A percentile compares a stretch with the other conserved stretches of the same genome.
These are phyloP conservation scores for Trichosporon faecale DNA, from an alignment of 1,284 basidiomycete species.

Conservation along the genomic window DNA sequence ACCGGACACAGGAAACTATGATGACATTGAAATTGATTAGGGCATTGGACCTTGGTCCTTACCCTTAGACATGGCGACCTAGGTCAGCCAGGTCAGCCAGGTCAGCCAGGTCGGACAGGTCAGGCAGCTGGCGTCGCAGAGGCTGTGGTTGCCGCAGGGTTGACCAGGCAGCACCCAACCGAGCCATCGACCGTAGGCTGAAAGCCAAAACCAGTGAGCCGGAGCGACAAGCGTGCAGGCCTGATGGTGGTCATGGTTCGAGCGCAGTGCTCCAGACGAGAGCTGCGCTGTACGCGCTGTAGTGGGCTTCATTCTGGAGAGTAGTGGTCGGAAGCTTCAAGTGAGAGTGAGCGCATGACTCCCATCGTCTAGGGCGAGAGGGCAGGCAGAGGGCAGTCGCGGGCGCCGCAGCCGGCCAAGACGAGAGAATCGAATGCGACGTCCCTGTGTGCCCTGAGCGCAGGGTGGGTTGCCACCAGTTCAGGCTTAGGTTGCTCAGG, in stretches of 20 bases:
- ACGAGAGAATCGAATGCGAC: neutral
- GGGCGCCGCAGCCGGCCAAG: slow-evolving; percentile 4
- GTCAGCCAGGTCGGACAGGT: neutral
- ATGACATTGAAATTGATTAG: slow-evolving; percentile 7
- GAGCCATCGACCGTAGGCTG: neutral
- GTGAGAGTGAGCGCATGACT: neutral
- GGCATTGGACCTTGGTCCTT: neutral
- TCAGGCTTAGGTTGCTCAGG: slow-evolving; percentile 1
- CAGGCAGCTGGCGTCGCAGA: neutral
- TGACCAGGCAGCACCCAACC: neutral
- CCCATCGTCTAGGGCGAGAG: no score
- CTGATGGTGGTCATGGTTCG: neutral
- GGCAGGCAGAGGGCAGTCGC: neutral
- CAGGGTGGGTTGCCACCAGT: slow-evolving; percentile 1
- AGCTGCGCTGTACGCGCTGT: neutral
- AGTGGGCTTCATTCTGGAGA: neutral
- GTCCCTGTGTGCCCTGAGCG: neutral
- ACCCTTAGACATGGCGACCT: slow-evolving; percentile 5
- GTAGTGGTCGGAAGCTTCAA: neutral
- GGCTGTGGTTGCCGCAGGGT: neutral
- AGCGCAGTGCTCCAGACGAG: neutral
- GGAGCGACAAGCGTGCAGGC: slow-evolving; percentile 2
- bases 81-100: neutral
- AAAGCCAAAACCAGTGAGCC: neutral
- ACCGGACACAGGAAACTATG: neutral